Base-by-base conservation (phyloP, 441 rosid genomes). In the Adansonia grandidieri region DNA sequence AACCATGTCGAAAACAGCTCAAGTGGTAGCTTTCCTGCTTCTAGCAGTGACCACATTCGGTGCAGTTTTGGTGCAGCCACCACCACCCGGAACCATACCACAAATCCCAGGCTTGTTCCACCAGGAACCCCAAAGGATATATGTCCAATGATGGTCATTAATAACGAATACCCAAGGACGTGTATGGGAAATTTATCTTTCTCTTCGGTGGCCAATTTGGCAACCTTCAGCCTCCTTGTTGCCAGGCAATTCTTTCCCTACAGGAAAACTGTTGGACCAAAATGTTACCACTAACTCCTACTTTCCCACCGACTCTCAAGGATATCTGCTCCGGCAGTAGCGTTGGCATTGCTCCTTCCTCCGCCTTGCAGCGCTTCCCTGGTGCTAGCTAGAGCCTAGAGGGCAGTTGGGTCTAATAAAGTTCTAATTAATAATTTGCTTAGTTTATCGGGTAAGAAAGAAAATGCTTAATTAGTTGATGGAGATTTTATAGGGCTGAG, bases 161-260 rank as follows among this genome's bases (percentile, higher is more conserved):
- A 15, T 73, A 6, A 6, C 11, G 32, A 42, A 10, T 19, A 73
- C 6, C 24, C 17, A 57, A 73, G 66, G 66, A 17, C 58, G 67
- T 42, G 37, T 2, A n/a, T 58, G 50, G 76, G 76, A 73, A 73
- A 73, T 73, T 19, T 57, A 6, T 3, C 19, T 56, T 40, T 57
- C 0, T 57, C 6, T 73, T 56, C 15, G 9, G 51, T 3, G 28
- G 6, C 11, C 65, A 73, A 57, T 37, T 73, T 9, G 22, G 24
- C 9, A 56, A 73, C 10, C 9, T 56, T 19, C 37, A 28, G 1
- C 53, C 65, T 32, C 15, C 32, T 10, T 57, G 65, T 57, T 73
- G 66, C 54, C 54, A 73, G 37, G 53, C 54, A 19, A 37, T 9
- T 68, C 56, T 17, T 5, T 8, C 56, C 14, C 2, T 68, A 1